Conservation (phyloP, 176 grass and related monocot species). For the Tillandsia leiboldiana region DNA sequence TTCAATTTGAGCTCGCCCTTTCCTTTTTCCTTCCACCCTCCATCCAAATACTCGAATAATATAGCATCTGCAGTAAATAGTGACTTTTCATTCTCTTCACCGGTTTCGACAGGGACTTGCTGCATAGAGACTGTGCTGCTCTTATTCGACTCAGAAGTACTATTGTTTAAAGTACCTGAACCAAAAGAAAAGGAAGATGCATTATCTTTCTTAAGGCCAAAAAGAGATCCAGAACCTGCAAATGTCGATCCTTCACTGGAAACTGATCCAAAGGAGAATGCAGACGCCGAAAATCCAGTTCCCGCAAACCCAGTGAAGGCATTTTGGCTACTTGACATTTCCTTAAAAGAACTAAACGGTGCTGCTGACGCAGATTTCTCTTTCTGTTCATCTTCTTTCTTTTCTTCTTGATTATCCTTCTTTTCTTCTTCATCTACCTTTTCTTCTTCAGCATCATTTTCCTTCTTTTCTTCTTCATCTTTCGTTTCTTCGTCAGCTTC, state of each 20-base stretch:
- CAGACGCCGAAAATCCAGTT: conserved; percentile 75
- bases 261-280: conserved; percentile 64
- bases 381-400: conserved; percentile 40
- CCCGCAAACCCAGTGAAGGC: conserved; percentile 79
- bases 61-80: conserved; percentile 69
- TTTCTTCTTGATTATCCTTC: conserved; percentile 28
- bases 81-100: conserved; percentile 85
- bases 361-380: conserved; percentile 19
- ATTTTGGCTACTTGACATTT: conserved; percentile 93
- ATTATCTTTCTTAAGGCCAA: conserved; percentile 37
- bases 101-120: conserved; percentile 79
- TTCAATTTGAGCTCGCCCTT: conserved; percentile 92
- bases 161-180: conserved; percentile 35
- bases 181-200: conserved; percentile 45
- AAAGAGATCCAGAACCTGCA: conserved; percentile 28
- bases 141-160: conserved; percentile 29
- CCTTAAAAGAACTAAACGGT: conserved; percentile 71
- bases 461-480: conserved; percentile 19
- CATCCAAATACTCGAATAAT: conserved; percentile 74
- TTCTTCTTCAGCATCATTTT: conserved; percentile 17
- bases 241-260: conserved; percentile 33
- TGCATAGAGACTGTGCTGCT: conserved; percentile 53
- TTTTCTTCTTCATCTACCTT: conserved; percentile 25
- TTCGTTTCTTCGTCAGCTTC: conserved; percentile 28
- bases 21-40: conserved; percentile 97